Conservation (phyloP, 257 asterid species). For the Solanum chiquidenum region DNA sequence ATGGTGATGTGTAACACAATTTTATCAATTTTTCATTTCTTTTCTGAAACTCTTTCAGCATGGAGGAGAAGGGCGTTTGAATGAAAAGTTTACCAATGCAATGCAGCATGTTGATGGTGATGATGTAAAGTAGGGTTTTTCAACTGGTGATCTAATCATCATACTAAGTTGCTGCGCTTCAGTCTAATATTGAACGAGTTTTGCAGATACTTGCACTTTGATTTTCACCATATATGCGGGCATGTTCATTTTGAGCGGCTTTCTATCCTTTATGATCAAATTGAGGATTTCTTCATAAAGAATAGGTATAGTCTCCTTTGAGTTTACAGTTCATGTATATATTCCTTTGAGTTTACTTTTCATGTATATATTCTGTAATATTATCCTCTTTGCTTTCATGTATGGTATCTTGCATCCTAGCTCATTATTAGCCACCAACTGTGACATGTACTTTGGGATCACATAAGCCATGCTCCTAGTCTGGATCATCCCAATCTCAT, state of each 20-base stretch:
- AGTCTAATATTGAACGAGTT: slow-evolving; percentile 12
- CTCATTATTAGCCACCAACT: neutral
- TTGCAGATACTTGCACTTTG: slow-evolving; percentile 84
- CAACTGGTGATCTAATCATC: neutral
- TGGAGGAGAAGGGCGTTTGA: slow-evolving; percentile 80
- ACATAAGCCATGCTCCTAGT: neutral
- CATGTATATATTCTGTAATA: neutral
- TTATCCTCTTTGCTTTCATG: neutral
- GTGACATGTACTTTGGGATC: neutral
- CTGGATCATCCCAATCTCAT: neutral
- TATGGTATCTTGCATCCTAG: neutral
- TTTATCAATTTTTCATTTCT: neutral
- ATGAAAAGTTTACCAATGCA: slow-evolving; percentile 50
- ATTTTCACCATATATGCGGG: slow-evolving; percentile 93
- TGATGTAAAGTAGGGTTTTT: slow-evolving; percentile 51
- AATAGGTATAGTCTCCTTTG: slow-evolving; percentile 44
- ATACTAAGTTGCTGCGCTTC: neutral
- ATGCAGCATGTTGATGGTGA: slow-evolving; percentile 58
- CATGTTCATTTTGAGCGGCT: slow-evolving; percentile 74
- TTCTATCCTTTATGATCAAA: slow-evolving; percentile 77
- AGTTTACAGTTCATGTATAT: neutral
- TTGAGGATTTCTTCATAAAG: slow-evolving; percentile 54
- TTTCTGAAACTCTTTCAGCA: slow-evolving; percentile 27
- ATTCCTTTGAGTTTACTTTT: neutral
- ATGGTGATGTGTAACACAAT: neutral